A percentile compares a stretch with the other conserved stretches of the same genome.
phyloP scores from a whole-genome alignment of 2,329 filamentous ascomycete genomes.

The Xylariaceae sp. region DNA sequence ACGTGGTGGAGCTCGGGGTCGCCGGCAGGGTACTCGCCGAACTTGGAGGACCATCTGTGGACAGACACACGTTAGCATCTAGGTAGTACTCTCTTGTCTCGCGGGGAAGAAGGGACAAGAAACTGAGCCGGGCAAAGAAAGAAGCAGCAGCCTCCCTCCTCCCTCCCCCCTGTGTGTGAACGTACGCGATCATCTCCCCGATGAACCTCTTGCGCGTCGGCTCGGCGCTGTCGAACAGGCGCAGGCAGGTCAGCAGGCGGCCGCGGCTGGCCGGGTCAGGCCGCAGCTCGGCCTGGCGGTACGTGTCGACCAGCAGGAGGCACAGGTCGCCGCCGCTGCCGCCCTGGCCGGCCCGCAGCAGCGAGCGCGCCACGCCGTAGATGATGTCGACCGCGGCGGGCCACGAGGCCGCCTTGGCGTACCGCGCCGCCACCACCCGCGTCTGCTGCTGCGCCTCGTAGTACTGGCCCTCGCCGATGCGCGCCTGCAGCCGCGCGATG shows the following conservation, averaged over 20 bases:
- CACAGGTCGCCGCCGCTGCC: conserved; percentile 88
- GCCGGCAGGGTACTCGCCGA: conserved; percentile 80
- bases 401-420: conserved; percentile 84
- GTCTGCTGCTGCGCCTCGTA: conserved; percentile 99
- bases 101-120: not conserved
- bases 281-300: conserved; percentile 75
- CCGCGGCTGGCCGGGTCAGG: conserved; percentile 69
- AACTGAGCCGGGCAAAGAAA: conserved; percentile 3
- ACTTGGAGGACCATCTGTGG: conserved; percentile 73
- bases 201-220: conserved; percentile 92
- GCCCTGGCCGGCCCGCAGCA: conserved; percentile 87
- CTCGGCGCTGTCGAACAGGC: conserved; percentile 74
- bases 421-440: conserved; percentile 86
- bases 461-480: conserved; percentile 84
- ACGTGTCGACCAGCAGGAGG: conserved; percentile 82
- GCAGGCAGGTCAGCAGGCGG: conserved; percentile 67
- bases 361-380: conserved; percentile 71
- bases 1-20: conserved; percentile 95
- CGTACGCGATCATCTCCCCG: conserved; percentile 69
- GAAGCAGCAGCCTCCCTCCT: too few relatives aligned
- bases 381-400: conserved; percentile 80
- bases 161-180: too few relatives aligned
- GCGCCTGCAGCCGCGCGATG: conserved; percentile 65
- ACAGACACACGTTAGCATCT: conserved; percentile 5
- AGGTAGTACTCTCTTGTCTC: conserved; percentile 1